Base-by-base conservation (phyloP, 2,329 filamentous ascomycete species). In the Curvularia eragrostidis region DNA sequence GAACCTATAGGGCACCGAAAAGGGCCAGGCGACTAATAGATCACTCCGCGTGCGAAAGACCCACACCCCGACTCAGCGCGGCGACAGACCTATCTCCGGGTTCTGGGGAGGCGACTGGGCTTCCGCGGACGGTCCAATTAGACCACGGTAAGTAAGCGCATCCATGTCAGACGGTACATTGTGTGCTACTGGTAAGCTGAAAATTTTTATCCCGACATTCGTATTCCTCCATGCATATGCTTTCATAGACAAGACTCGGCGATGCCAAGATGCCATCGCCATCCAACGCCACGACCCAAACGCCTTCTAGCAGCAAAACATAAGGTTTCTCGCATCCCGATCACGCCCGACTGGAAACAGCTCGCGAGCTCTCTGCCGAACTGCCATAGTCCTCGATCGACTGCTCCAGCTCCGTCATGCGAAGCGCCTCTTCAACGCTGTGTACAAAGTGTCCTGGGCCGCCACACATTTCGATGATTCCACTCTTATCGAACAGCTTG, bases 391-490 rank as follows among this genome's bases (percentile, higher is more conserved):
- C 78, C 61, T 78, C 75, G 8, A 71, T 77, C 57, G 80, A 62
- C 52, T 87, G 85, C 73, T 91, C 89, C 9, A 87, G 81, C 78
- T 97, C 93, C 0, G 90, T 91, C 81, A 93, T 80, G 51, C 88
- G 85, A 66, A 99, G 77, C 1, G 95, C 95, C 73, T 96, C 91
- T 50, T 93, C 88, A 1, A 98, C 93, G 64, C 91, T 89, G 23
- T 85, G 83, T 8, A 96, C 90, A 76, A 97, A 97, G 67, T 95
- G 88, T 1, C 82, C 76, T 71, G 85, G 82, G 0, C 93, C 94
- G 2, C 94, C 94, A 56, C 89, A 91, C 51, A 90, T 82, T 1
- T 91, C 91, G 1, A 97, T 85, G 64, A 99, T 97, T 3, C 95
- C 94, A 66, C 90, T 93, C 52, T 85, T 83, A 53, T 87, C 82